Conservation (phyloP, 176 grass and related monocot genomes). For the Oryza meyeriana region DNA sequence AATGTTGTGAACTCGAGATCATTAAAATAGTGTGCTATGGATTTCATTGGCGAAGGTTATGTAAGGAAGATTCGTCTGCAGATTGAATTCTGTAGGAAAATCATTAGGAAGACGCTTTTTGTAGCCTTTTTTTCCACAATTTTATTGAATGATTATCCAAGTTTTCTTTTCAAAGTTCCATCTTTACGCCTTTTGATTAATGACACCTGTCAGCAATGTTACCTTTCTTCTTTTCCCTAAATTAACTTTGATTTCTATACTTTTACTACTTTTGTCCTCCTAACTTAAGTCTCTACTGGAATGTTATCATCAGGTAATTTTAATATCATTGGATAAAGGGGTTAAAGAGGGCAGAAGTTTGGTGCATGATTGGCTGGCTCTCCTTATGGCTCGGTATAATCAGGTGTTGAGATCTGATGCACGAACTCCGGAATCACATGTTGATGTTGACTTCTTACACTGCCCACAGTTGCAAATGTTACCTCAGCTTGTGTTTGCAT, state of each 20-base stretch:
- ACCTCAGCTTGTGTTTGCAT: slow-evolving; percentile 82
- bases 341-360: slow-evolving; percentile 82
- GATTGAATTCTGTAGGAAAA: neutral
- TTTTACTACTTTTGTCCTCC: slow-evolving; percentile 2
- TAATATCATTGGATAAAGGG: slow-evolving; percentile 80
- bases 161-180: neutral
- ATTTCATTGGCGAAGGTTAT: slow-evolving; percentile 8
- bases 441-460: slow-evolving; percentile 86
- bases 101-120: neutral
- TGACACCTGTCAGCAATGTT: neutral
- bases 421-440: slow-evolving; percentile 42
- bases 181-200: neutral
- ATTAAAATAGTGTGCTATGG: slow-evolving; percentile 9
- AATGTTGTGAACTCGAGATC: neutral
- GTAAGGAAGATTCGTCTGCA: neutral
- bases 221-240: neutral
- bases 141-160: neutral
- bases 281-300: slow-evolving; percentile 10
- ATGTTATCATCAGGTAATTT: slow-evolving; percentile 68
- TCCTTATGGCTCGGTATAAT: slow-evolving; percentile 79
- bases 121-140: neutral
- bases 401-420: slow-evolving; percentile 42
- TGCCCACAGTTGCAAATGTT: slow-evolving; percentile 76
- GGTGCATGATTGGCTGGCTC: slow-evolving; percentile 83
- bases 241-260: neutral